These are phyloP conservation scores for Penicillium sp. DNA, from an alignment of 2,329 filamentous ascomycete genomes.

Conservation along the genomic window DNA sequence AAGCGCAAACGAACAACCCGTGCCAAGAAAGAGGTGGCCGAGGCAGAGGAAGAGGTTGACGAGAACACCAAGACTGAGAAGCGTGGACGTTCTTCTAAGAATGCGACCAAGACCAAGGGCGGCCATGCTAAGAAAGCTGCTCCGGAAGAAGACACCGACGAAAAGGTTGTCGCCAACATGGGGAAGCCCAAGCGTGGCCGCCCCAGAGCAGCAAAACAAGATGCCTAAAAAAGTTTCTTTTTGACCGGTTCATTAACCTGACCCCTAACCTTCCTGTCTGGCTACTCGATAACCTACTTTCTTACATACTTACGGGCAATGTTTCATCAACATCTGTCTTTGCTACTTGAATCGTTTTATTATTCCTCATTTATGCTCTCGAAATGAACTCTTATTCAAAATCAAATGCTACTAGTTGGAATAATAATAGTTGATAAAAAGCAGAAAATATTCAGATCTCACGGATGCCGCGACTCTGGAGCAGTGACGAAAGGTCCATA, in stretches of 20 bases:
- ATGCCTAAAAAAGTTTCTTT: no score
- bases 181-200: constrained; percentile 17
- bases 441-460: not conserved
- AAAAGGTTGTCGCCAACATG: not conserved
- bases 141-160: constrained; percentile 20
- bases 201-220: not conserved
- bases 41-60: constrained; percentile 10
- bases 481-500: not conserved
- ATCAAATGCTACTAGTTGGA: not conserved
- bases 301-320: not conserved
- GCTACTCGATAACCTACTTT: not conserved
- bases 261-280: not conserved
- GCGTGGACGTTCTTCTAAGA: constrained; percentile 27
- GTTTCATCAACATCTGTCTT: not conserved
- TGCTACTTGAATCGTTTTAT: not conserved
- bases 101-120: constrained; percentile 5
- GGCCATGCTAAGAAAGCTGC: constrained; percentile 13
- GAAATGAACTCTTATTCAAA: not conserved
- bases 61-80: constrained; percentile 25
- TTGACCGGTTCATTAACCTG: no score
- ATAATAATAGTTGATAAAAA: not conserved
- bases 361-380: not conserved
- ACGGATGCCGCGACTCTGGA: constrained; percentile 11
- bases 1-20: constrained; percentile 11
- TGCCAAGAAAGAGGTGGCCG: constrained; percentile 14